These are phyloP conservation scores for Lolium multiflorum DNA, from an alignment of 176 grass and related monocot species.

Conservation along the genomic window DNA sequence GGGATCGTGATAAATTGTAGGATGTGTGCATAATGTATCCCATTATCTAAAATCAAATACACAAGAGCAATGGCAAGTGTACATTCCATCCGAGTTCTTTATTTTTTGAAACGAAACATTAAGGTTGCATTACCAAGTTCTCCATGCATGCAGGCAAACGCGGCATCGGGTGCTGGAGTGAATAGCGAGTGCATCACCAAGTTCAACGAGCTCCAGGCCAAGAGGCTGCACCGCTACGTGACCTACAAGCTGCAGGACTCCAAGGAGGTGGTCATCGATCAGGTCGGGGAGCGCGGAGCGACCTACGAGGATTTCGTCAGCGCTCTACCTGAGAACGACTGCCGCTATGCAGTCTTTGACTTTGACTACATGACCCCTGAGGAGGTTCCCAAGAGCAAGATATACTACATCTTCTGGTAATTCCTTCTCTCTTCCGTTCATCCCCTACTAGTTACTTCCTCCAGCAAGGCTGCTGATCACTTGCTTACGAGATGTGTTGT, in stretches of 20 bases:
- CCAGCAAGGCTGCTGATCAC: background rate
- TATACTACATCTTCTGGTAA: slow-evolving; percentile 90
- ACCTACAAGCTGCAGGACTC: slow-evolving; percentile 69
- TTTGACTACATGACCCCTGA: slow-evolving; percentile 77
- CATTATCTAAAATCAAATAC: background rate
- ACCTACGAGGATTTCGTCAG: slow-evolving; percentile 69
- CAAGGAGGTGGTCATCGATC: slow-evolving; percentile 79
- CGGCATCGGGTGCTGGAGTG: slow-evolving; percentile 72
- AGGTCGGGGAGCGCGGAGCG: slow-evolving; percentile 52
- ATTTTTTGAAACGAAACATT: no score
- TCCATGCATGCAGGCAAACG: slow-evolving; percentile 52
- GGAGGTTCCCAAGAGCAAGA: slow-evolving; percentile 93
- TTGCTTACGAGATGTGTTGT: background rate
- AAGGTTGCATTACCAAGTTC: background rate
- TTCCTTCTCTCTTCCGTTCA: background rate
- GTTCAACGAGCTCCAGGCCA: slow-evolving; percentile 81
- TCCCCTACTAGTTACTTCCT: background rate
- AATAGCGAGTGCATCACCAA: slow-evolving; percentile 79
- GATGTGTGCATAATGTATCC: background rate
- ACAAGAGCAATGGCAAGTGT: background rate
- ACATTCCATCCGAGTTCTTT: no score
- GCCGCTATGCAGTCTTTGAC: slow-evolving; percentile 77
- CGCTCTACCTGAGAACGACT: slow-evolving; percentile 69
- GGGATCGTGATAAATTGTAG: no score
- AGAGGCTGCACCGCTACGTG: slow-evolving; percentile 81